Evolutionary conservation across 2,329 filamentous ascomycete genomes (phyloP).

Genomic region (Pseudogymnoascus sp.): DNA sequence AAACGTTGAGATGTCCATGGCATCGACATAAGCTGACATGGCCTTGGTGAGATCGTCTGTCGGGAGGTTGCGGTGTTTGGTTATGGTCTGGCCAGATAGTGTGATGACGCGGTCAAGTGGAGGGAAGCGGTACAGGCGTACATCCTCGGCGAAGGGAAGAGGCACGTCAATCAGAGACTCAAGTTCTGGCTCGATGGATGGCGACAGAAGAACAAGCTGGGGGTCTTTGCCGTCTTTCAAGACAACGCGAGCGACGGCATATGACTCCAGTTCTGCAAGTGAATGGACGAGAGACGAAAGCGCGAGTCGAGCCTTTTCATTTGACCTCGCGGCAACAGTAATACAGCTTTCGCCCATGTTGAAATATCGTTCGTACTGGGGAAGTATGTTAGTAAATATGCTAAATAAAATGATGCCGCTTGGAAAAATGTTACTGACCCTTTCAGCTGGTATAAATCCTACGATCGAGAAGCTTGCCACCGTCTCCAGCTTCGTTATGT

Average conservation of each 20-base stretch:
- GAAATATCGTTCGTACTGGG: slow-evolving; percentile 71
- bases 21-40: slow-evolving; percentile 88
- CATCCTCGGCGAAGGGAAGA: slow-evolving; percentile 86
- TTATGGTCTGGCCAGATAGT: slow-evolving; percentile 70
- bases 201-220: slow-evolving; percentile 66
- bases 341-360: slow-evolving; percentile 74
- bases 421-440: slow-evolving; percentile 38
- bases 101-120: slow-evolving; percentile 82
- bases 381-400: slow-evolving; percentile 11
- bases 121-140: slow-evolving; percentile 84
- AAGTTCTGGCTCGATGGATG: slow-evolving; percentile 66
- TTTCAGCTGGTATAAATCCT: slow-evolving; percentile 70
- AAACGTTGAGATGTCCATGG: slow-evolving; percentile 74
- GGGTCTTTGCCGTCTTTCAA: slow-evolving; percentile 76
- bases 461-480: slow-evolving; percentile 67
- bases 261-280: slow-evolving; percentile 74
- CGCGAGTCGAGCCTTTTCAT: slow-evolving; percentile 74
- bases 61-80: slow-evolving; percentile 76
- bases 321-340: slow-evolving; percentile 66
- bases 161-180: slow-evolving; percentile 87
- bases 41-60: slow-evolving; percentile 62
- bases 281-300: slow-evolving; percentile 86
- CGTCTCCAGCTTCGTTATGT: slow-evolving; percentile 82
- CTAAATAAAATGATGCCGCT: not conserved
- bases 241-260: slow-evolving; percentile 79